Base-by-base conservation (phyloP, 1,284 basidiomycete species). In the Pascua sp. region DNA sequence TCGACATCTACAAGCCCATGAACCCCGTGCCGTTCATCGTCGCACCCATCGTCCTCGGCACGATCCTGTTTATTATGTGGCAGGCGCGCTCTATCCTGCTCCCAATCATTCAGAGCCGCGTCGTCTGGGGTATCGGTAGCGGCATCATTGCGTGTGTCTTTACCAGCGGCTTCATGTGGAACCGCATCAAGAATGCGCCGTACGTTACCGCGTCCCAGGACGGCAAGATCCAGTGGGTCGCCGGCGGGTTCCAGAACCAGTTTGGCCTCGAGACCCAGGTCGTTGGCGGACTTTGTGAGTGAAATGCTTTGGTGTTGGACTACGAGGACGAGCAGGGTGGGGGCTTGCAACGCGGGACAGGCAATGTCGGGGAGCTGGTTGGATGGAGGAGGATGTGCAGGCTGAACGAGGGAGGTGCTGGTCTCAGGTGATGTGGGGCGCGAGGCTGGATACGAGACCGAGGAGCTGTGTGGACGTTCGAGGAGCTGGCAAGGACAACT, bases 101-200 rank as follows among this genome's bases (percentile, higher is more conserved):
- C 11, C 86, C 90, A 12, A 75, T 91, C 61, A 75, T 94, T 47
- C 79, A 84, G 67, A 89, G 82, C 63, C 85, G 86, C 16, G 47
- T 73, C 48, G 50, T 79, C 60, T 92, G 89, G 90, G 81, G 85
- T 11, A 68, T 80, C 11, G 77, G 79, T 47, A 85, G 83, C 32
- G 78, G 92, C 53, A 62, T 86, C 55, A 81, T 83, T 7, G 86
- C 86, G 42, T 81, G 94, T 39, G 78, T 90, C 66, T 93, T 95
- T 86, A 94, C 86, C 11, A 85, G 86, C 9, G 93, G 93, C 4
- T 89, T 88, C 80, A 98, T 99, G 96, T 99, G 96, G 81, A 91
- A 90, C 66, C 87, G 87, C 62, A 99, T 99, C 69, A 86, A 95
- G 62, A 82, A 82, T 49, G 84, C 85, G 56, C 93, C 93, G 2